Evolutionary conservation across 2,329 filamentous ascomycete genomes (phyloP).

Genomic region (Hypoxylon sp.): DNA sequence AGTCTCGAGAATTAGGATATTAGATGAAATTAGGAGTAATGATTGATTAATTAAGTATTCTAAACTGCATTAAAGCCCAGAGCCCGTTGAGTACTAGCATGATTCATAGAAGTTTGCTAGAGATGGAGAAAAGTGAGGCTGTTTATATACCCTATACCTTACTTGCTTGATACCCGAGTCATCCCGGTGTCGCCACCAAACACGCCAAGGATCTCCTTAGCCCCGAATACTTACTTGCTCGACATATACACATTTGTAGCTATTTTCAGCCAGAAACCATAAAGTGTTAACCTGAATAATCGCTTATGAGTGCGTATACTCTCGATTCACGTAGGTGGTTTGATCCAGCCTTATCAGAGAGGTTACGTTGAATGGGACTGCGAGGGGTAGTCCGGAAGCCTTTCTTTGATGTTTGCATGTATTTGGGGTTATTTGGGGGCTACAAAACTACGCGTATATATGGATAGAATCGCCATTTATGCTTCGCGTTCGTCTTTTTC

Average conservation of each 20-base stretch:
- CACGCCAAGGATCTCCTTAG: conserved; percentile 31
- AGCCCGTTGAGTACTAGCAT: neutral
- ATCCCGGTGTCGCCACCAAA: conserved; percentile 38
- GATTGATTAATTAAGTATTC: neutral
- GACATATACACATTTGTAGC: neutral
- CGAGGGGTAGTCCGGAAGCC: conserved; percentile 10
- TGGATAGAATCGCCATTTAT: neutral
- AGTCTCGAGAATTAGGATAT: neutral
- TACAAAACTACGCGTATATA: conserved; percentile 9
- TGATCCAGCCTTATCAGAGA: neutral
- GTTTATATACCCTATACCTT: conserved; percentile 26
- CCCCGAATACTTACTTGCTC: conserved; percentile 20
- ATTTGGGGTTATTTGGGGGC: conserved; percentile 9
- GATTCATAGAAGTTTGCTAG: conserved; percentile 3
- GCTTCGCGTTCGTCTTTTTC: conserved; percentile 1
- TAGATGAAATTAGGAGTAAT: conserved; percentile 12
- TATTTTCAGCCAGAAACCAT: neutral
- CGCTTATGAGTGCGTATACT: neutral
- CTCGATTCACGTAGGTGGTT: conserved; percentile 2
- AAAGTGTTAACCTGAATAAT: conserved; percentile 5
- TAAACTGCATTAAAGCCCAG: neutral
- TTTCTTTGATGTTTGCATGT: conserved; percentile 19
- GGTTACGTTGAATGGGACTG: neutral
- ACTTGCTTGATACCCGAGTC: conserved; percentile 32
- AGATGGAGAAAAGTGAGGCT: neutral